Conservation (phyloP, 2,329 filamentous ascomycete species). For the Scedosporium boydii region DNA sequence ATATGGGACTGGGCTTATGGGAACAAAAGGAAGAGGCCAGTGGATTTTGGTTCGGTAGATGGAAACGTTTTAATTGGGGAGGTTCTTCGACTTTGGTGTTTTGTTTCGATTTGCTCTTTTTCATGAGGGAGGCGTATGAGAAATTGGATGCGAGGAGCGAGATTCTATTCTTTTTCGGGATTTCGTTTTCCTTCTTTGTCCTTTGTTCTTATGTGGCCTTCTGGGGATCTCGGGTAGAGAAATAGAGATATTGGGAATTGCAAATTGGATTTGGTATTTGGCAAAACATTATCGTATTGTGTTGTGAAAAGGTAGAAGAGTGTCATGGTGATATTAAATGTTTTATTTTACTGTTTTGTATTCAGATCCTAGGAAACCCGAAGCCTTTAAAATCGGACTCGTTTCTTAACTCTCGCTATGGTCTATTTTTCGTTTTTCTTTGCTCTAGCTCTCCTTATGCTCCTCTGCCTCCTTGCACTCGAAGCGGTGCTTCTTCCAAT, state of each 20-base stretch:
- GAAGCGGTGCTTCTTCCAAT: constrained; percentile 42
- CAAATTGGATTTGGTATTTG: neutral
- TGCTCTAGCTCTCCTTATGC: neutral
- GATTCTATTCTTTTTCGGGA: neutral
- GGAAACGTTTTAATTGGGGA: neutral
- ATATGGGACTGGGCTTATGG: neutral
- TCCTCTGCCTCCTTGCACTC: constrained; percentile 23
- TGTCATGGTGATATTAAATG: neutral
- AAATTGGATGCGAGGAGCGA: neutral
- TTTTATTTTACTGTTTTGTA: no score
- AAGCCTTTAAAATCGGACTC: no score
- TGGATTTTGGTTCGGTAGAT: neutral
- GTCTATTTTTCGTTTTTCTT: neutral
- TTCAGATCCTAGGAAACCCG: no score
- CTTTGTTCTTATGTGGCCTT: neutral
- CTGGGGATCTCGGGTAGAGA: neutral
- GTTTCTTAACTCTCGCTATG: neutral
- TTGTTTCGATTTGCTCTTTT: neutral
- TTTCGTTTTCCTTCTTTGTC: neutral
- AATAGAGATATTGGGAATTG: neutral
- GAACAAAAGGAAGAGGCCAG: neutral
- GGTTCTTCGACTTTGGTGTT: neutral
- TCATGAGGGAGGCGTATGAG: neutral
- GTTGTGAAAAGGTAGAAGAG: no score
- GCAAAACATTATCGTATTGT: no score